Percentiles rank a stretch among this genome's conserved stretches.
Evolutionary conservation across 805 yeast species (phyloP).

Genomic region (Ogataea dorogensis): DNA sequence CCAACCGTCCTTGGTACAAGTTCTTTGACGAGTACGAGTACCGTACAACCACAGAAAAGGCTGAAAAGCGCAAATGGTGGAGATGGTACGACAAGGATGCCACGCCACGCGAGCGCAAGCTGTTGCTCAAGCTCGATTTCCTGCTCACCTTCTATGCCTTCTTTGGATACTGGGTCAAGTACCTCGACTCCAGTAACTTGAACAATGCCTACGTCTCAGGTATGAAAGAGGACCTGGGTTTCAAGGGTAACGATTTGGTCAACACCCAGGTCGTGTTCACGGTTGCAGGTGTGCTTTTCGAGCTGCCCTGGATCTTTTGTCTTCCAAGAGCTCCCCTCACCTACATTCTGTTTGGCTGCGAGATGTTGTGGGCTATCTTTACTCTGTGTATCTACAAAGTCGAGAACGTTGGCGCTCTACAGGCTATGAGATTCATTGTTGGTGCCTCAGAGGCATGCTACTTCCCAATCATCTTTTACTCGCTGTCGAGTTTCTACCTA

Average conservation of each 20-base stretch:
- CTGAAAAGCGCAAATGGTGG: conserved; percentile 44
- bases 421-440: conserved; percentile 62
- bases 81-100: conserved; percentile 52
- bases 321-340: conserved; percentile 56
- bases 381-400: conserved; percentile 57
- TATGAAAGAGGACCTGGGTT: conserved; percentile 53
- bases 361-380: conserved; percentile 65
- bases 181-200: conserved; percentile 58
- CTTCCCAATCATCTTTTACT: conserved; percentile 60
- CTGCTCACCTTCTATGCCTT: conserved; percentile 55
- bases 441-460: conserved; percentile 72
- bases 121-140: conserved; percentile 54
- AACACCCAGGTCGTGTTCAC: conserved; percentile 57
- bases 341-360: conserved; percentile 47
- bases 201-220: conserved; percentile 69
- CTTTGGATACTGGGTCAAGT: conserved; percentile 67
- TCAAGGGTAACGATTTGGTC: conserved; percentile 63
- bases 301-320: conserved; percentile 59
- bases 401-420: conserved; percentile 47
- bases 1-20: conserved; percentile 52
- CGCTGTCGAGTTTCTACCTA: conserved; percentile 57
- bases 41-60: conserved; percentile 38
- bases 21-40: conserved; percentile 65
- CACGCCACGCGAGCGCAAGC: conserved; percentile 45
- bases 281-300: conserved; percentile 59